Percentiles rank a stretch among this genome's conserved stretches.
phyloP scores from a whole-genome alignment of 805 yeast genomes.

The Schizosaccharomyces lindneri region DNA sequence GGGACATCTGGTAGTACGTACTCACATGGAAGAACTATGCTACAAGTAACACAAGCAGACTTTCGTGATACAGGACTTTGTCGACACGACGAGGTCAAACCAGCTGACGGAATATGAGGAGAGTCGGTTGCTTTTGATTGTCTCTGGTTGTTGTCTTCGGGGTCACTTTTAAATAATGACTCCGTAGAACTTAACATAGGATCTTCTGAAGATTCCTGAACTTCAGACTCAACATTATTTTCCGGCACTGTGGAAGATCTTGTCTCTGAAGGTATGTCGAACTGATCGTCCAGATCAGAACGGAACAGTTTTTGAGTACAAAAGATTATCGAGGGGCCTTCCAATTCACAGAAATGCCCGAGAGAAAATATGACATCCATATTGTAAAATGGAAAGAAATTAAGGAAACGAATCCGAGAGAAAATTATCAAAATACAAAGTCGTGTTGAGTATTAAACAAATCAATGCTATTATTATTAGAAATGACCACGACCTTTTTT shows the following conservation, averaged over 20 bases:
- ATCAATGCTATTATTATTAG: too few relatives aligned
- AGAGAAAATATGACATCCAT: conserved; percentile 4
- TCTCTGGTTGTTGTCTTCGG: neutral
- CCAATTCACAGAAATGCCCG: conserved; percentile 13
- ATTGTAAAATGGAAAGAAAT: neutral
- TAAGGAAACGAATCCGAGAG: neutral
- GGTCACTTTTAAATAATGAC: neutral
- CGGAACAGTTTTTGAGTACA: conserved; percentile 11
- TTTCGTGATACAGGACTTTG: neutral
- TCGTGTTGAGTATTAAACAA: too few relatives aligned
- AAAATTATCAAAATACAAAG: neutral
- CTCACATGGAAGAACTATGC: neutral
- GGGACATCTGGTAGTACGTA: neutral
- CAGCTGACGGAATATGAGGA: neutral
- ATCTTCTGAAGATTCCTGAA: neutral
- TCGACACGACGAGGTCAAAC: neutral
- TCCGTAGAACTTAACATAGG: neutral
- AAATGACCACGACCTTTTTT: too few relatives aligned
- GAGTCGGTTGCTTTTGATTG: neutral
- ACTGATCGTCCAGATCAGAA: neutral
- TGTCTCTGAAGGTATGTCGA: neutral
- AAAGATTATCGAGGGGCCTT: conserved; percentile 12
- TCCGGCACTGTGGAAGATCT: neutral
- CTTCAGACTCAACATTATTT: neutral
- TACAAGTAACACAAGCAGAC: neutral